Evolutionary conservation across 2,329 filamentous ascomycete species (phyloP).

Genomic region (Aureobasidium leucospermi): DNA sequence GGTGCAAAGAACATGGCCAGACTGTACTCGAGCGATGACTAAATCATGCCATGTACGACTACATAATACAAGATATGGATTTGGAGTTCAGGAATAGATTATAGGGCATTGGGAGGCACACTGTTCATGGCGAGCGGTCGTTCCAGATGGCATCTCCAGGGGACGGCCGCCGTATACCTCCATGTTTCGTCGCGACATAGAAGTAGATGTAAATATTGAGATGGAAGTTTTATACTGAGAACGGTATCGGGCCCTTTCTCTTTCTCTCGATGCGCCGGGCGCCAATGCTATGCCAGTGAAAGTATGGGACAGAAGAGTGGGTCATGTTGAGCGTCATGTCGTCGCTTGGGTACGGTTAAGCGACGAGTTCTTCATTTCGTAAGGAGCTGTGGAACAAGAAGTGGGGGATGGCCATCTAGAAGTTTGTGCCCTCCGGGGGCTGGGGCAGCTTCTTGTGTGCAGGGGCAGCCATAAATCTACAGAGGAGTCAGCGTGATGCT

Average conservation of each 20-base stretch:
- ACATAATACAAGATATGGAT: background rate
- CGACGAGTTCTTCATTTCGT: background rate
- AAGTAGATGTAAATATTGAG: background rate
- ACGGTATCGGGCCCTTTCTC: background rate
- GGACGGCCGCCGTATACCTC: too few species aligned
- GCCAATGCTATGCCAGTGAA: conserved; percentile 10
- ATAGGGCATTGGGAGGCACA: background rate
- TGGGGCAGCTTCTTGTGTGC: conserved; percentile 93
- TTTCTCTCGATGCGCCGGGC: conserved; percentile 3
- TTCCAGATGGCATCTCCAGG: background rate
- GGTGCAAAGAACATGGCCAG: conserved; percentile 53
- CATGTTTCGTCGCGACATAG: background rate
- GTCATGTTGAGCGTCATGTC: conserved; percentile 12
- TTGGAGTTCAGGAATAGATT: background rate
- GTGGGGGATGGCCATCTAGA: conserved; percentile 18
- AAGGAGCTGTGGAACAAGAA: background rate
- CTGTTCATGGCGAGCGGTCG: background rate
- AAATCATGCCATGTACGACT: background rate
- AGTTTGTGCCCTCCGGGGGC: conserved; percentile 72
- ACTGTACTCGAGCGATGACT: conserved; percentile 11
- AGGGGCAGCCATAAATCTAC: conserved; percentile 84
- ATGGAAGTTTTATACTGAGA: background rate
- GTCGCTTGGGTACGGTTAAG: background rate
- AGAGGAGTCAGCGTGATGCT: background rate
- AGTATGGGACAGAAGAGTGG: background rate